These are phyloP conservation scores for Ceratocystis alfenasii DNA, from an alignment of 2,329 filamentous ascomycete genomes.

Conservation along the genomic window DNA sequence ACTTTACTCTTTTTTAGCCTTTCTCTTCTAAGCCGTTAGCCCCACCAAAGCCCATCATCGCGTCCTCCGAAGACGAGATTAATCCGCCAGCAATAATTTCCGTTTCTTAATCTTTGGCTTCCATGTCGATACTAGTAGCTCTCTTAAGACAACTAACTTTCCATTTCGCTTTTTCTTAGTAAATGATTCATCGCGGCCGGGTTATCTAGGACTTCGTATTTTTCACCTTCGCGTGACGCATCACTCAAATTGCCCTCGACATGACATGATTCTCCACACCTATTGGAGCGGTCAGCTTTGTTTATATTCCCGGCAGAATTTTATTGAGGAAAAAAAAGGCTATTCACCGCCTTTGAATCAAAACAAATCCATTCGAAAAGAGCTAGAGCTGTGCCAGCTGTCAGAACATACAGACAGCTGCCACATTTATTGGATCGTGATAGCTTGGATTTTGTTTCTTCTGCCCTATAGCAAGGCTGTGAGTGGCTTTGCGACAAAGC, in stretches of 20 bases:
- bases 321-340: neutral
- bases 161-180: neutral
- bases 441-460: too few species aligned
- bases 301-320: too few species aligned
- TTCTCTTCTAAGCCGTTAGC: neutral
- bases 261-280: too few species aligned
- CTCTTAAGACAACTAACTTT: neutral
- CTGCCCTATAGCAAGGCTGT: too few species aligned
- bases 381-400: neutral
- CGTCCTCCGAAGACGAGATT: neutral
- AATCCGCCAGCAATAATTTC: constrained; percentile 1
- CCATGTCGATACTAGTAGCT: neutral
- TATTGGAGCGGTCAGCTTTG: too few species aligned
- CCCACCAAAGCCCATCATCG: neutral
- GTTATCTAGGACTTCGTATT: neutral
- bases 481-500: too few species aligned
- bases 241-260: neutral
- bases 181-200: neutral
- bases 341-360: neutral
- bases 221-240: neutral
- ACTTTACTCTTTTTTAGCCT: neutral
- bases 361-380: neutral
- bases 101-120: neutral
- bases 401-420: too few species aligned
- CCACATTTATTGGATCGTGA: too few species aligned